Conservation (phyloP, 108 stramenopile species). For the Parietichytrium sp. region DNA sequence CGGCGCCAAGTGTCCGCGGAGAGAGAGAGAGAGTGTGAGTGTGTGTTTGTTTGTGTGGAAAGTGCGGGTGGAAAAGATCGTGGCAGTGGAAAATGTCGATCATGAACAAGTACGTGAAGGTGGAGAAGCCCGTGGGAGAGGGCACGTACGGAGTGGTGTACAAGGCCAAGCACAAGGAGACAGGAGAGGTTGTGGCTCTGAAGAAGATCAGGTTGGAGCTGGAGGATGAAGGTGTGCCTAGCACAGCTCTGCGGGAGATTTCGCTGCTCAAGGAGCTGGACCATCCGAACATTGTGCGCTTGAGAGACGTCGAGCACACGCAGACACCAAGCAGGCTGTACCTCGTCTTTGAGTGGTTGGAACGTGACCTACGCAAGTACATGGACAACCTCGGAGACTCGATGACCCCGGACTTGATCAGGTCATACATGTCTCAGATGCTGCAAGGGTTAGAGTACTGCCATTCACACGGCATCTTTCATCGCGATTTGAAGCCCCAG, state of each 20-base stretch:
- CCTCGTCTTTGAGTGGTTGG: conserved; percentile 97
- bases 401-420: conserved; percentile 10
- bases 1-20: no score
- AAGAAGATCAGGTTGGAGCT: conserved; percentile 93
- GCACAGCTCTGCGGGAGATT: conserved; percentile 94
- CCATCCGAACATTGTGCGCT: conserved; percentile 90
- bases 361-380: conserved; percentile 96
- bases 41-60: no score
- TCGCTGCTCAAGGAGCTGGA: conserved; percentile 84
- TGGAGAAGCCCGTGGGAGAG: conserved; percentile 86
- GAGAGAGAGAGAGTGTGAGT: no score
- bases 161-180: conserved; percentile 91
- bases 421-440: conserved; percentile 93
- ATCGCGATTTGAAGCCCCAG: conserved; percentile 92
- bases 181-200: conserved; percentile 85
- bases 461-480: conserved; percentile 92
- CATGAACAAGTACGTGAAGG: conserved; percentile 80
- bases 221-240: conserved; percentile 98
- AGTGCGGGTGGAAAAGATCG: no score
- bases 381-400: conserved; percentile 60
- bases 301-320: conserved; percentile 98
- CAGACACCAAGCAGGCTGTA: conserved; percentile 78
- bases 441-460: conserved; percentile 95
- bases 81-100: no score
- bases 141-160: conserved; percentile 99